These are phyloP conservation scores for Silene uniflora DNA, from an alignment of 148 eudicot genomes.

Conservation along the genomic window DNA sequence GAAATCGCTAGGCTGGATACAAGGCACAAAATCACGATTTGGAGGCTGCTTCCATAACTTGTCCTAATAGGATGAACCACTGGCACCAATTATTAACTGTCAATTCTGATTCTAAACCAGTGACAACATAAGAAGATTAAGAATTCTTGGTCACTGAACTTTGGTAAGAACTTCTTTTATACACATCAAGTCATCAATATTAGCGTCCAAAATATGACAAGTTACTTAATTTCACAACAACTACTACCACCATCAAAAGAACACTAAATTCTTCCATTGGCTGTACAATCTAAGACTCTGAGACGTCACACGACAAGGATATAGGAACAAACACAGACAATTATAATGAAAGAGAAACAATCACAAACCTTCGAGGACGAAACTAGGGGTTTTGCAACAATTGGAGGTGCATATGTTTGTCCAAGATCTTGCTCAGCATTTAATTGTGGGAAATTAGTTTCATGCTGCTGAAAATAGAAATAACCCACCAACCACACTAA, in stretches of 20 bases:
- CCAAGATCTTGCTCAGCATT: slow-evolving; percentile 46
- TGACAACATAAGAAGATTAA: slow-evolving; percentile 47
- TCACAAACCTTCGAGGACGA: slow-evolving; percentile 60
- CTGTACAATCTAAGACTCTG: neutral
- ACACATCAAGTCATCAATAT: neutral
- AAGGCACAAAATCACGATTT: slow-evolving; percentile 68
- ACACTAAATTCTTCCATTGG: neutral
- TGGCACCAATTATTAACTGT: slow-evolving; percentile 68
- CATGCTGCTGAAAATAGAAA: slow-evolving; percentile 55
- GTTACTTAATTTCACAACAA: slow-evolving; percentile 2
- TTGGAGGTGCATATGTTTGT: slow-evolving; percentile 46
- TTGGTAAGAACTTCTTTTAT: neutral
- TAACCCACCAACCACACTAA: slow-evolving; percentile 17
- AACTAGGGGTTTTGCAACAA: slow-evolving; percentile 42
- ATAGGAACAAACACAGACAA: neutral
- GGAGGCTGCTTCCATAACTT: slow-evolving; percentile 90
- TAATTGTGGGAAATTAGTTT: slow-evolving; percentile 48
- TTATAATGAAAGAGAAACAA: slow-evolving; percentile 9
- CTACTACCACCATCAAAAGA: neutral
- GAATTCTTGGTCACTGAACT: slow-evolving; percentile 28
- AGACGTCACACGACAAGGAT: neutral
- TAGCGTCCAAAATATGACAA: slow-evolving; percentile 7
- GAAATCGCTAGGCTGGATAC: slow-evolving; percentile 52
- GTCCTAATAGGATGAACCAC: slow-evolving; percentile 33
- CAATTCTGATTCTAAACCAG: slow-evolving; percentile 79